These are phyloP conservation scores for Rubroshorea leprosula DNA, from an alignment of 345 rosid genomes.

Conservation along the genomic window DNA sequence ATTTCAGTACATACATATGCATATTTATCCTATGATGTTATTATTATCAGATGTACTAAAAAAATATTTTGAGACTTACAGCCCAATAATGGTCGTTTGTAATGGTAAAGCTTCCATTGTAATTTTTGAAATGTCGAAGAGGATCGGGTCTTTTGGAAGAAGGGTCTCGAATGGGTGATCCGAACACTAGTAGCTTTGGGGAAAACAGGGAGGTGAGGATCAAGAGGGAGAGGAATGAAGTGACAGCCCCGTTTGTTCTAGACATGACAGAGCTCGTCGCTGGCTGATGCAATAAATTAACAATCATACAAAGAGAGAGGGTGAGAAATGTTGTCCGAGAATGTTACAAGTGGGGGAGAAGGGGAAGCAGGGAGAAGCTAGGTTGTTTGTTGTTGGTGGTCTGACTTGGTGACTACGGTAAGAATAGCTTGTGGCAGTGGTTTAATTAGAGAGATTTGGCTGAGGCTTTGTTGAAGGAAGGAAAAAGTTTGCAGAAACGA, in stretches of 20 bases:
- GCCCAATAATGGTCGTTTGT: conserved; percentile 62
- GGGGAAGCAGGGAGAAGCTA: no score
- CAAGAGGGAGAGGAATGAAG: conserved; percentile 27
- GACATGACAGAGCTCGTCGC: conserved; percentile 17
- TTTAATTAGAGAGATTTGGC: conserved; percentile 6
- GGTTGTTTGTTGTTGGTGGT: no score
- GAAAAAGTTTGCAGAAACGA: conserved; percentile 12
- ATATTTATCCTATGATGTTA: no score
- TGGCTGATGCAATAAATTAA: no score
- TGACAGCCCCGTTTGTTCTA: conserved; percentile 19
- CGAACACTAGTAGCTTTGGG: no score
- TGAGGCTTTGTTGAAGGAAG: conserved; percentile 13
- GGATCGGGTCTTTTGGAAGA: conserved; percentile 51
- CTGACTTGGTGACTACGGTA: conserved; percentile 50
- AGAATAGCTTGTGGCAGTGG: conserved; percentile 59
- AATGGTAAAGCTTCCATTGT: conserved; percentile 47
- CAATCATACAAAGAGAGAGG: no score
- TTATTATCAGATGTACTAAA: no score
- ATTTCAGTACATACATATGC: no score
- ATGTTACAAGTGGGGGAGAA: conserved; percentile 10
- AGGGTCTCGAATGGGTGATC: conserved; percentile 20
- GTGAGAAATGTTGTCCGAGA: no score
- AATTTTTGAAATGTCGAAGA: conserved; percentile 38
- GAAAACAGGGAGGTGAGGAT: conserved; percentile 28
- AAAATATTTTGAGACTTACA: conserved; percentile 46